Conservation (phyloP, 208 protist species). For the Trichomonas gallinae region DNA sequence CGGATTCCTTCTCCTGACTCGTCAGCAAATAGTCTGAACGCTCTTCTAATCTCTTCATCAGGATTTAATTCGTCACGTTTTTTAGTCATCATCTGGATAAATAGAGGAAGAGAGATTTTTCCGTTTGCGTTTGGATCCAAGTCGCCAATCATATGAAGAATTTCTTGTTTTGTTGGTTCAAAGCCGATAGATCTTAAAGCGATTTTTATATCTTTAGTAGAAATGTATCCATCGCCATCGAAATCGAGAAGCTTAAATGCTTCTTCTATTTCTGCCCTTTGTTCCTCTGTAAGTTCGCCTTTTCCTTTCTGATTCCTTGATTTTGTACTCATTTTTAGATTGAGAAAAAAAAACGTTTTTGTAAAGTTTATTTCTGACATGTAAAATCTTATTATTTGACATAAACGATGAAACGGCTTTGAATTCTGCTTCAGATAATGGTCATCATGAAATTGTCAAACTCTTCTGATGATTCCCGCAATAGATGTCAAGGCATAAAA, state of each 20-base stretch:
- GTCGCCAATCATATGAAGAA: neutral
- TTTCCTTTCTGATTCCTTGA: neutral
- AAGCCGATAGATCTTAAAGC: neutral
- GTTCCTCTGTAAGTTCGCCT: neutral
- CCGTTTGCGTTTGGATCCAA: neutral
- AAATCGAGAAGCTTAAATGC: neutral
- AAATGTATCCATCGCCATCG: neutral
- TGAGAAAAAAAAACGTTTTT: too few relatives aligned
- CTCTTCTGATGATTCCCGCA: too few relatives aligned
- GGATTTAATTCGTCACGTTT: constrained; percentile 32
- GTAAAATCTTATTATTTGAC: too few relatives aligned
- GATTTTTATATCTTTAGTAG: neutral
- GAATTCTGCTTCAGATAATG: too few relatives aligned
- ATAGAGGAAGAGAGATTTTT: neutral
- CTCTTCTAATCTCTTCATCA: constrained; percentile 47
- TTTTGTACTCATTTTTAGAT: neutral
- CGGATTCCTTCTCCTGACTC: constrained; percentile 45
- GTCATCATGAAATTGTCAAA: too few relatives aligned
- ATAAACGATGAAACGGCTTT: too few relatives aligned
- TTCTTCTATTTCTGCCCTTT: constrained; percentile 10
- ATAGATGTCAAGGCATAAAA: too few relatives aligned
- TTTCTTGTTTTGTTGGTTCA: constrained; percentile 11
- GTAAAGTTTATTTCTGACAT: too few relatives aligned
- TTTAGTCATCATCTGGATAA: neutral
- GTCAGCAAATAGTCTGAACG: constrained; percentile 51